Base-by-base conservation (phyloP, 805 yeast species). In the Starmera pachycereana region DNA sequence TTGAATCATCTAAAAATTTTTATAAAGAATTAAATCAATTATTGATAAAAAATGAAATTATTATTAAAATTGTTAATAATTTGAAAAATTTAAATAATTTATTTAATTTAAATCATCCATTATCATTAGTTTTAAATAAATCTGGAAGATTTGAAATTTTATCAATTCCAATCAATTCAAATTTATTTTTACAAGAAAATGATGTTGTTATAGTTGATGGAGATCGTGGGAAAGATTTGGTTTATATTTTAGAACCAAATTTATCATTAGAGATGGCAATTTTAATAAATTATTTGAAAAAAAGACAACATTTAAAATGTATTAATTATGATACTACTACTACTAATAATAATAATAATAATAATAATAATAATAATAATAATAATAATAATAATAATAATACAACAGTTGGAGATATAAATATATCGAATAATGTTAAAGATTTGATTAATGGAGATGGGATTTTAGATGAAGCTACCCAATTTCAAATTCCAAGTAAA, bases 141-240 rank as follows among this genome's bases (percentile, higher is more conserved):
- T 72, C 77, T 42, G 83, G 84, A 14, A 77, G 79, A 55, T 65
- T 80, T 49, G 94, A 84, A 56, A 69, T 83, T 28, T 65, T 81
- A 33, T 77, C 86, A 2, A 73, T 77, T 29, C 83, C 87, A 4
- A 70, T 71, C 43, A 74, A 73, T 49, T 72, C 87, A 12, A 81
- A 81, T 50, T 63, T 83, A 37, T 60, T 60, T 37, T 62, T 83
- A 44, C 70, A 67, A 44, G 66, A 73, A 35, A 68, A 74, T 41
- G 92, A 84, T 58, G 66, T 83, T 52, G 83, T 82, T 9, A 76
- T 83, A 14, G 81, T 81, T 41, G 92, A 84, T 60, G 94, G 92
- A 40, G 94, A 84, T 56, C 67, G 92, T 45, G 94, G 94, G 27
- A 81, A 81, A 51, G 94, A 84, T 57, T 58, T 84, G 46, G 90